phyloP scores from a whole-genome alignment of 768 basidiomycete genomes.

The Podaxis rugospora region DNA sequence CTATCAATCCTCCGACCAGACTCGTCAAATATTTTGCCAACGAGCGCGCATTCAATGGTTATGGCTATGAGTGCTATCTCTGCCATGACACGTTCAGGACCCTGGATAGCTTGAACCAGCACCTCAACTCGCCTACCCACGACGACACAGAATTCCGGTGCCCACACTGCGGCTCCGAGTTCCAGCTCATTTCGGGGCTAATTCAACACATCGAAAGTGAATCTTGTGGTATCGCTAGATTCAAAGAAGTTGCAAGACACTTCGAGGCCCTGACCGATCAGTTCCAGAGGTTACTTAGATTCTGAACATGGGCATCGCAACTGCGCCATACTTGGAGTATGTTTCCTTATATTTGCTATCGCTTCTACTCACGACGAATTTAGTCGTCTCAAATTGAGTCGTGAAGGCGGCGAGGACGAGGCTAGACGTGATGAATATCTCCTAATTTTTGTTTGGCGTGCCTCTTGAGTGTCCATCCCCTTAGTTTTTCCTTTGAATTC shows the following conservation, averaged over 20 bases:
- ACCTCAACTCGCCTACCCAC: slow-evolving; percentile 61
- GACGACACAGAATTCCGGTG: slow-evolving; percentile 50
- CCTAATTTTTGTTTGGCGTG: too few relatives aligned
- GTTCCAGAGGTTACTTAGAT: slow-evolving; percentile 10
- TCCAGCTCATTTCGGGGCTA: slow-evolving; percentile 51
- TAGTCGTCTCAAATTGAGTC: too few relatives aligned
- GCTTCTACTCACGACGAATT: background rate
- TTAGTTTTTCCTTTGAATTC: too few relatives aligned
- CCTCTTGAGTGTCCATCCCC: too few relatives aligned
- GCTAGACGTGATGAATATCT: too few relatives aligned
- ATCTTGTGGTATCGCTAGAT: slow-evolving; percentile 49
- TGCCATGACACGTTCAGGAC: slow-evolving; percentile 42
- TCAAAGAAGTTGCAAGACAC: slow-evolving; percentile 31
- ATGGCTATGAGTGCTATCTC: slow-evolving; percentile 58
- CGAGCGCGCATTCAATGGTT: slow-evolving; percentile 38
- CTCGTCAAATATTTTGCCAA: slow-evolving; percentile 27
- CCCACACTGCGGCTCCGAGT: slow-evolving; percentile 43
- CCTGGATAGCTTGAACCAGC: slow-evolving; percentile 50
- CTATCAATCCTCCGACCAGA: slow-evolving; percentile 12
- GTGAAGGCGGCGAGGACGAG: too few relatives aligned
- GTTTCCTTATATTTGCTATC: background rate
- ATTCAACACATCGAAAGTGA: slow-evolving; percentile 66
- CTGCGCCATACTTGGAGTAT: background rate
- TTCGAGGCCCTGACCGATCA: slow-evolving; percentile 9
- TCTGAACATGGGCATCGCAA: background rate